Evolutionary conservation across 2,329 filamentous ascomycete genomes (phyloP).

Genomic region (Ceratocystis cacaofunesta): DNA sequence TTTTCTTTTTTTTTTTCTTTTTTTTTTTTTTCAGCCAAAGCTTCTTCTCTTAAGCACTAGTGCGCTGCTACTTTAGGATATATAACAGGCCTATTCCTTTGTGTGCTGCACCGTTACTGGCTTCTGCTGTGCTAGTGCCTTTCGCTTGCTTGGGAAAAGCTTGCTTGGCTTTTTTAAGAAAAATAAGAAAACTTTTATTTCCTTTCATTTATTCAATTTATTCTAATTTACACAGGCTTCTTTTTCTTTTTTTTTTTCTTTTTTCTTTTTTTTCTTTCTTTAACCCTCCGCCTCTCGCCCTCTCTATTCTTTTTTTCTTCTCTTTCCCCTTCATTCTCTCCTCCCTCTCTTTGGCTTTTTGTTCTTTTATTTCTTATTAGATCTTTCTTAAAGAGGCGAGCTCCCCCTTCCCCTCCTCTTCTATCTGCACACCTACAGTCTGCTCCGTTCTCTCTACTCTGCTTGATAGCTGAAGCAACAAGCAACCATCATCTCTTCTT

Average conservation of each 20-base stretch:
- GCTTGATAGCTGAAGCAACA: neutral
- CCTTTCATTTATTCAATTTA: neutral
- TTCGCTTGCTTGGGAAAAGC: neutral
- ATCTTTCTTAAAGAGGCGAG: neutral
- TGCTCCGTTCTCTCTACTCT: too few relatives aligned
- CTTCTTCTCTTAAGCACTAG: constrained; percentile 4
- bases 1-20: neutral
- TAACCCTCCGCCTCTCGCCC: neutral
- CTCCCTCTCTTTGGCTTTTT: neutral
- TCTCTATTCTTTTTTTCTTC: neutral
- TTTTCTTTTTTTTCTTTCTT: neutral
- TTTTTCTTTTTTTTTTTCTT: neutral
- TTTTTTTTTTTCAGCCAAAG: neutral
- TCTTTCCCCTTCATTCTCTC: neutral
- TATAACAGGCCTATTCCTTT: neutral
- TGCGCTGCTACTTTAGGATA: constrained; percentile 3
- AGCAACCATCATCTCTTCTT: neutral
- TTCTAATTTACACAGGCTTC: neutral
- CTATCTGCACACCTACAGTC: neutral
- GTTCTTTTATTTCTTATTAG: constrained; percentile 3
- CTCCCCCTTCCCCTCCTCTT: neutral
- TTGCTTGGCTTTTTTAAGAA: neutral
- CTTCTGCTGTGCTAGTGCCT: neutral
- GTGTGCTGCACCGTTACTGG: neutral
- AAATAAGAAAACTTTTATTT: neutral